phyloP scores from a whole-genome alignment of 345 rosid species.

The Hibiscus tridactylites region DNA sequence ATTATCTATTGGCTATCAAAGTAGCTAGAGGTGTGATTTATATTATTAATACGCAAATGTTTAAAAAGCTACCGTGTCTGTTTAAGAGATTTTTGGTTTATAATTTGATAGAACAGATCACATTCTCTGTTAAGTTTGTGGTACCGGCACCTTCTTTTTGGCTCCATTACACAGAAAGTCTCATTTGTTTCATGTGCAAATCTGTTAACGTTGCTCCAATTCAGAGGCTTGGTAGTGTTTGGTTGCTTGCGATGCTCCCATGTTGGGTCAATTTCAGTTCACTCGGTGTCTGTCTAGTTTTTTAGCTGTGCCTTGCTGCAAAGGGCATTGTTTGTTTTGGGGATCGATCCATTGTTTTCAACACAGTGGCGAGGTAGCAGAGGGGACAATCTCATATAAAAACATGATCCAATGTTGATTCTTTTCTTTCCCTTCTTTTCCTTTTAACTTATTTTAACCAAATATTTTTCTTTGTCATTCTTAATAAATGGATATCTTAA shows the following conservation, averaged over 20 bases:
- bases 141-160: not conserved
- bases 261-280: not conserved
- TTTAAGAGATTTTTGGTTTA: constrained; percentile 29
- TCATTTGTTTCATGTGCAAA: not conserved
- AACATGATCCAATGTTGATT: not conserved
- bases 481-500: too few species aligned
- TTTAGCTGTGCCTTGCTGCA: not conserved
- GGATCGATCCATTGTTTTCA: not conserved
- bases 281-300: not conserved
- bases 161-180: constrained; percentile 12
- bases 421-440: not conserved
- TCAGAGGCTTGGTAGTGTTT: not conserved
- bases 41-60: constrained; percentile 4
- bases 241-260: not conserved
- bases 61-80: constrained; percentile 13
- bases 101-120: constrained; percentile 24
- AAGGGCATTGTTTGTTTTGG: not conserved
- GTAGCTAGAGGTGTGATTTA: constrained; percentile 22
- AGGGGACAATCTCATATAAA: not conserved
- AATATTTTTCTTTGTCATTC: too few species aligned
- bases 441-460: too few species aligned
- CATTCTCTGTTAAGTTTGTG: constrained; percentile 9
- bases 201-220: not conserved
- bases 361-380: not conserved
- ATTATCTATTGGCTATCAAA: constrained; percentile 95